Percentiles rank a stretch among this genome's conserved stretches.
phyloP scores from a whole-genome alignment of 495 filamentous ascomycete species.

The Polyplosphaeria fusca region DNA sequence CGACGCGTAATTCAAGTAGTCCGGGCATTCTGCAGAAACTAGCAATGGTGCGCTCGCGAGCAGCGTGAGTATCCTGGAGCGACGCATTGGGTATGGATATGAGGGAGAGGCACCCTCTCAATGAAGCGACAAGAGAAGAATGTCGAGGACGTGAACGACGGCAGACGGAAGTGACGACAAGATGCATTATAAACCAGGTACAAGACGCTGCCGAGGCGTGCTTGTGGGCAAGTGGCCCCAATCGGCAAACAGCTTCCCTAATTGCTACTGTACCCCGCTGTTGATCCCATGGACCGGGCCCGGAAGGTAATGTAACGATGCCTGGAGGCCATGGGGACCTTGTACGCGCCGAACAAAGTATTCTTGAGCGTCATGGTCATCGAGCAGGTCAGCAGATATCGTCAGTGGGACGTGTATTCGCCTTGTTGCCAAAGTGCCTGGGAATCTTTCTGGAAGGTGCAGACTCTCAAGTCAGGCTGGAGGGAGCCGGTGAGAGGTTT shows the following conservation, averaged over 20 bases:
- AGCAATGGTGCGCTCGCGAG: conserved; percentile 4
- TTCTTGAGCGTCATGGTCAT: too few relatives aligned
- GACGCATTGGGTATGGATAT: conserved; percentile 7
- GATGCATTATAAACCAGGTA: neutral
- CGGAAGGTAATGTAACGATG: conserved; percentile 6
- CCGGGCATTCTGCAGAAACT: conserved; percentile 36
- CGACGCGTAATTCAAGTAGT: conserved; percentile 40
- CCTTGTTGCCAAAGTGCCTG: too few relatives aligned
- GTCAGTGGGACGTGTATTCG: too few relatives aligned
- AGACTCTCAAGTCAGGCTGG: too few relatives aligned
- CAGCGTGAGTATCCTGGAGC: conserved; percentile 1
- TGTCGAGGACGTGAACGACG: too few relatives aligned
- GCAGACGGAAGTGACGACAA: conserved; percentile 9
- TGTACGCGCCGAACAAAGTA: too few relatives aligned
- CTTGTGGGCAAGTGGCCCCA: conserved; percentile 19
- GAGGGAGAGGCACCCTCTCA: too few relatives aligned
- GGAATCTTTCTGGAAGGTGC: too few relatives aligned
- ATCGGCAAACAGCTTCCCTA: conserved; percentile 19
- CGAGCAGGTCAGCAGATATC: too few relatives aligned
- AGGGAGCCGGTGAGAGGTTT: conserved; percentile 3
- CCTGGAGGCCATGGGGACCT: too few relatives aligned
- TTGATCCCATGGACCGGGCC: conserved; percentile 18
- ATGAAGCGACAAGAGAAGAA: too few relatives aligned
- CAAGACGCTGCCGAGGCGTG: conserved; percentile 3
- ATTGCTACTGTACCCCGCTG: conserved; percentile 31